phyloP scores from a whole-genome alignment of 176 grass and related monocot species.

The Canna indica region DNA sequence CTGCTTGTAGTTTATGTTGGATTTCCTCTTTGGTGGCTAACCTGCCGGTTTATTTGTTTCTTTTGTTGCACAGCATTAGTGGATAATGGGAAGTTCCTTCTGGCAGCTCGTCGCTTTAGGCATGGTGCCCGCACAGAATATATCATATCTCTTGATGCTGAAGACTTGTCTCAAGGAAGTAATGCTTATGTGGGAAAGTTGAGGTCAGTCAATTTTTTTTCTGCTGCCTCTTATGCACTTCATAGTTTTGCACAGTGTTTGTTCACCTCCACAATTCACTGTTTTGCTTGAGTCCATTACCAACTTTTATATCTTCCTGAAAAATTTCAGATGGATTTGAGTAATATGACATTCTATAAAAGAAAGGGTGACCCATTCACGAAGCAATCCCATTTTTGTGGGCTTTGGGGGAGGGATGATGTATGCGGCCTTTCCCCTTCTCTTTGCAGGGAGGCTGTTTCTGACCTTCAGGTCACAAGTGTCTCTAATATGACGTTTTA shows the following conservation, averaged over 20 bases:
- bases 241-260: background rate
- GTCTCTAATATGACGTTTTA: background rate
- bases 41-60: background rate
- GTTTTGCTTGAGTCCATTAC: background rate
- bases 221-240: constrained; percentile 1
- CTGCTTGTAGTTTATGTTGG: background rate
- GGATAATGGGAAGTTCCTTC: constrained; percentile 88
- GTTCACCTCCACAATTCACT: background rate
- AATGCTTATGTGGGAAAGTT: constrained; percentile 83
- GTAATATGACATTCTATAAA: background rate
- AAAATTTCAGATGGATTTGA: background rate
- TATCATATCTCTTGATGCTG: constrained; percentile 79
- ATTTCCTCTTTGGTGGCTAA: background rate
- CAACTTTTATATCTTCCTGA: background rate
- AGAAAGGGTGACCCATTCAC: too few relatives aligned
- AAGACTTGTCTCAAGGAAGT: constrained; percentile 70
- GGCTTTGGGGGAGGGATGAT: too few relatives aligned
- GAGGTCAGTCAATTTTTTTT: constrained; percentile 42
- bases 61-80: constrained; percentile 49
- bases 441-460: too few relatives aligned
- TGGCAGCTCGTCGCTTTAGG: constrained; percentile 81
- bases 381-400: too few relatives aligned
- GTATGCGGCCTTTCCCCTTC: too few relatives aligned
- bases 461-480: too few relatives aligned
- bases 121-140: constrained; percentile 62